Evolutionary conservation across 108 stramenopile species (phyloP), one percentile per base, ranked within the genome.

Genomic region (Nitzschia sp.): DNA sequence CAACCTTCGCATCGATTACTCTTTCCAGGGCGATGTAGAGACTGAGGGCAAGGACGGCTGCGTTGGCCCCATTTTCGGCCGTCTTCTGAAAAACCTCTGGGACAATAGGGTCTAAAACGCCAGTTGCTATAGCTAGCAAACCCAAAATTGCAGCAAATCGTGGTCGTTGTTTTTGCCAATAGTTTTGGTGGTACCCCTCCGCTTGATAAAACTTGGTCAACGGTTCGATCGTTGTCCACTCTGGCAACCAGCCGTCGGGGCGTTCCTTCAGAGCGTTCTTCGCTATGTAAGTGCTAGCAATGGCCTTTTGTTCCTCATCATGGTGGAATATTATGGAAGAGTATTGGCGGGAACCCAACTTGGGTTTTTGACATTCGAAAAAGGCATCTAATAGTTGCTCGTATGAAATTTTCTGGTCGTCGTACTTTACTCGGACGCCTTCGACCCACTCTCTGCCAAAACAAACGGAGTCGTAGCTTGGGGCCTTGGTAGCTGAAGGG

Each of bases 111-210:
- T 79, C 66, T n/a, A 75, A 27, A 2, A 70, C 26, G 19, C 84
- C 84, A 13, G 77, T 61, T 2, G 76, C 34, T 3, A 82, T 65
- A 9, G 80, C 82, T 33, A 89, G 26, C 33, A 89, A 65, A 8
- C 57, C 59, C 13, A 81, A 9, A 15, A 75, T 67, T 4, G 77
- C 32, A 1, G 79, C 79, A 18, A 79, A 64, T 11, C 92, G 68
- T 27, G 85, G 69, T 30, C 86, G 71, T 54, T 79, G 79, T 48
- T 90, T 93, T 75, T 87, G 80, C 89, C 89, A 93, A 74, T 88
- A 93, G 29, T 78, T 55, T 64, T 93, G 92, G 75, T 93, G 92
- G 68, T 93, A 93, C 47, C 77, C 75, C 49, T 93, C 92, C 0
- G 89, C 92, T 38, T 66, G 58, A 66, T 80, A 93, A 71, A 93